phyloP scores from a whole-genome alignment of 2,329 filamentous ascomycete genomes.

The Fusarium xylarioides region DNA sequence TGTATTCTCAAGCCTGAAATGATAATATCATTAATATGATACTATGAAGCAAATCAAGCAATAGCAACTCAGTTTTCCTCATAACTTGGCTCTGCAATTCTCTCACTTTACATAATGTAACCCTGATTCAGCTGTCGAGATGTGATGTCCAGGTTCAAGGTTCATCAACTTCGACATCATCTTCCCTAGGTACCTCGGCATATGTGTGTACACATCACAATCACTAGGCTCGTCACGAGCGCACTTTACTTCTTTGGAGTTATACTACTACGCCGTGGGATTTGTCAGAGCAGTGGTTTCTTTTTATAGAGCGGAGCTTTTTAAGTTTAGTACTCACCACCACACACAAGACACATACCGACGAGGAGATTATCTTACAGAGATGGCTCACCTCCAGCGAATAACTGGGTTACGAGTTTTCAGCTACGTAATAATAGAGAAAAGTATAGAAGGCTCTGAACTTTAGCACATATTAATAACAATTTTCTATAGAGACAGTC shows the following conservation, averaged over 20 bases:
- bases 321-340: constrained; percentile 1
- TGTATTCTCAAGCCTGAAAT: not conserved
- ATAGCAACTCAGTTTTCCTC: not conserved
- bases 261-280: not conserved
- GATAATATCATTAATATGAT: not conserved
- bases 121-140: constrained; percentile 5
- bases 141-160: constrained; percentile 29
- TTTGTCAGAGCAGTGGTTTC: constrained; percentile 1
- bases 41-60: not conserved
- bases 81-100: not conserved
- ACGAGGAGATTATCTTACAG: constrained; percentile 10
- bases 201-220: not conserved
- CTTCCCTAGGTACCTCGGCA: constrained; percentile 4
- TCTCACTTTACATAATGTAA: not conserved
- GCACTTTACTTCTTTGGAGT: constrained; percentile 22
- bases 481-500: not conserved
- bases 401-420: not conserved
- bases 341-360: constrained; percentile 26
- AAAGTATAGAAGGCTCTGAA: not conserved
- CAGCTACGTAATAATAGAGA: too few relatives aligned
- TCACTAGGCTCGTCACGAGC: not conserved
- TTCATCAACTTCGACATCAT: constrained; percentile 14
- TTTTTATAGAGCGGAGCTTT: not conserved
- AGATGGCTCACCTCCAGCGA: not conserved
- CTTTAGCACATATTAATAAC: not conserved